Percentiles rank a stretch among this genome's conserved stretches.
Evolutionary conservation across 75 land plant species (phyloP).

Genomic region (Picea sitchensis): DNA sequence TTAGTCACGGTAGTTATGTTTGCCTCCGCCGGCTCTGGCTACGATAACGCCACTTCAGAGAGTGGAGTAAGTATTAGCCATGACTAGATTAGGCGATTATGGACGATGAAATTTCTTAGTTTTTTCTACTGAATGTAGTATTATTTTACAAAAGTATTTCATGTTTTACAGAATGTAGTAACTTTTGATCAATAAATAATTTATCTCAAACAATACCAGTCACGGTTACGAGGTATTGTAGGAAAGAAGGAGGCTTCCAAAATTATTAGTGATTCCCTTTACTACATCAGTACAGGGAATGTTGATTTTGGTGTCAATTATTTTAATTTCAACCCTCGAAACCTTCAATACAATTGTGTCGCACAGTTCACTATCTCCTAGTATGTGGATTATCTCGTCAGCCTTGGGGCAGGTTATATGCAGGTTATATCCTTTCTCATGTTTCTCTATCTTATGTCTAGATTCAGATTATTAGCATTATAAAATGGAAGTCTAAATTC

Average conservation of each 20-base stretch:
- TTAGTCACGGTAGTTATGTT: slow-evolving; percentile 48
- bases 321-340: neutral
- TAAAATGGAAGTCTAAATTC: no score
- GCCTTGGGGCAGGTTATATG: neutral
- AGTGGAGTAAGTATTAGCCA: slow-evolving; percentile 4
- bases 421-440: neutral
- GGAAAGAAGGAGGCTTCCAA: neutral
- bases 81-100: neutral
- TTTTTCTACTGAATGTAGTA: neutral
- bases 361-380: neutral
- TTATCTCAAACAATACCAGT: neutral
- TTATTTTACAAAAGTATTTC: neutral
- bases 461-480: no score
- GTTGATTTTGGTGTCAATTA: neutral
- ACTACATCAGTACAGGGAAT: neutral
- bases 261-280: neutral
- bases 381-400: neutral
- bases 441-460: no score
- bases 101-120: neutral
- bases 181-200: neutral
- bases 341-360: neutral
- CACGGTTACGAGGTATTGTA: neutral
- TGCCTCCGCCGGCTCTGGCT: slow-evolving; percentile 39
- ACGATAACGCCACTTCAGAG: slow-evolving; percentile 22
- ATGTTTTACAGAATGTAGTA: neutral